Base-by-base conservation (phyloP, 75 land plant species). In the Sequoia sempervirens region DNA sequence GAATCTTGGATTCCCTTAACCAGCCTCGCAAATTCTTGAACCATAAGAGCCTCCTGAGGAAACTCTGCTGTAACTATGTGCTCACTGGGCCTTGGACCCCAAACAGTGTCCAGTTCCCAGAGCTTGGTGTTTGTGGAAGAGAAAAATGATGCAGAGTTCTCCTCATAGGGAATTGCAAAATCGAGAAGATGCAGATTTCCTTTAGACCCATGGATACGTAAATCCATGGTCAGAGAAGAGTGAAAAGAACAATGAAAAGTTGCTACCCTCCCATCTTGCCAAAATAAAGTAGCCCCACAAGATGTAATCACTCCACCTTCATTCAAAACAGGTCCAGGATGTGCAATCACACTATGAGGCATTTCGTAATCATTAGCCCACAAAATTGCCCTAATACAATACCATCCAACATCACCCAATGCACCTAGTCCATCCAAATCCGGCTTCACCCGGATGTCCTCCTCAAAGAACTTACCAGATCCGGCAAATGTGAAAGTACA, bases 331-430 rank as follows among this genome's bases (percentile, higher is more conserved):
- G 93, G 66, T 0, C 88, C 87, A 0, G 68, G 90, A 28, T 86
- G 72, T 0, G 95, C 99, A 61, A 75, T 90, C 6, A 87, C 97
- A 20, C 85, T 88, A 32, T 88, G 83, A 6, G 99, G 97, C 80
- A 96, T 86, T 61, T 90, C 85, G 43, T 90, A 96, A 72, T 90
- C 84, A 37, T 69, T 75, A 14, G 92, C 95, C 91, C 89, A 95
- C n/a, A n/a, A 96, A 74, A 92, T 93, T 68, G 88, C 87, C 12
- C 97, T 32, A 47, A 88, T 88, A 81, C 93, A 91, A 85, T 96
- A 96, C 99, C 99, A 96, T 2, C 99, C 99, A 1, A 85, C 40
- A 86, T 96, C 95, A 23, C 99, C 97, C 43, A 96, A 86, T 50
- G 92, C 89, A 34, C 96, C 98, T 36, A 92, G 88, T 5, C 85